Evolutionary conservation across 2,329 filamentous ascomycete species (phyloP), one percentile per base, ranked within the genome.

Genomic region (Neopestalotiopsis clavispora): DNA sequence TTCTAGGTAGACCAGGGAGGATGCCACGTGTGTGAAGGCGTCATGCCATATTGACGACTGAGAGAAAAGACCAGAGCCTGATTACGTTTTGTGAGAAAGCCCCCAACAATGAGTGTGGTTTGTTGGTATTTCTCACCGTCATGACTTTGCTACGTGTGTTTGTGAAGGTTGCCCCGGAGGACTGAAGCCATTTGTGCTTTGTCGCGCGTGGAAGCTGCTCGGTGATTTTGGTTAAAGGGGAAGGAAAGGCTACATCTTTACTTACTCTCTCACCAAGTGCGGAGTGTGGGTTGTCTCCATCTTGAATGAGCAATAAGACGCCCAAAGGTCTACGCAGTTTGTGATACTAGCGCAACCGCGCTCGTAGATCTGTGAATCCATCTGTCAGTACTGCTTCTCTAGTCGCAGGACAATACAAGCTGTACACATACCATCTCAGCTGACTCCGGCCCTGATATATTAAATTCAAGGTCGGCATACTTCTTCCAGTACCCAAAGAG

Each of bases 401-500:
- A 28, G 23, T 59, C 14, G 10, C 28, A 59, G 9, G 57, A 28
- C 14, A 30, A 6, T 20, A 9, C 57, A 58, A 28, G 32, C 3
- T 20, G 23, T 28, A 12, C 32, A 66, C 52, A 17, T 72, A 97
- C 94, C 92, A 98, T 97, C 81, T 98, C 96, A 67, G 96, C 96
- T 58, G 95, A 95, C 84, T 99, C 96, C 4, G 96, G 97, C 20
- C 96, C 96, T 4, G 94, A 94, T 73, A 99, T 97, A 65, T 94
- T 94, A 83, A 99, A 99, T 78, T 99, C 96, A 72, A 97, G 87
- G 77, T 98, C 95, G 77, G 96, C 96, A 86, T 98, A 99, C 80
- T 98, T 98, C 85, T 98, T 98, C 96, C 96, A 99, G 84, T 98
- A 99, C 66, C 95, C 96, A 77, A 98, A 99, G 52, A 98, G 89